phyloP scores from a whole-genome alignment of 2,329 filamentous ascomycete genomes.

The Domatiomyces globalis region DNA sequence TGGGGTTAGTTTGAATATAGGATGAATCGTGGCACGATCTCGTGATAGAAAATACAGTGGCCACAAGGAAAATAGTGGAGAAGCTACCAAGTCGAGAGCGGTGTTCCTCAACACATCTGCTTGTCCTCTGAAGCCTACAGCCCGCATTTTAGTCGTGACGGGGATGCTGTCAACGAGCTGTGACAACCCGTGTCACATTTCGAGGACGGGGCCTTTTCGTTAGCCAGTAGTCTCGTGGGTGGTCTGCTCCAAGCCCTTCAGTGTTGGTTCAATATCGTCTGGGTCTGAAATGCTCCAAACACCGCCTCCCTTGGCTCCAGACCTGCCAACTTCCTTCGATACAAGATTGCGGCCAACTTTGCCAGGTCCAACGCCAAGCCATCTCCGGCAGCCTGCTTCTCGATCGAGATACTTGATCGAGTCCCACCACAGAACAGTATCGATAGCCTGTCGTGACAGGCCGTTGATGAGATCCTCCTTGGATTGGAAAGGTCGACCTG shows the following conservation, averaged over 20 bases:
- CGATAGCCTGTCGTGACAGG: slow-evolving; percentile 67
- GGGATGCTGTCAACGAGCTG: not conserved
- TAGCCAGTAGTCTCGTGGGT: slow-evolving; percentile 6
- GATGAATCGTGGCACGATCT: not conserved
- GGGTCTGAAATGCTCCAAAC: slow-evolving; percentile 87
- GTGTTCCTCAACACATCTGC: not conserved
- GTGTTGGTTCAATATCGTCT: slow-evolving; percentile 46
- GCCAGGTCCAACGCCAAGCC: slow-evolving; percentile 85
- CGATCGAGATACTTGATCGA: slow-evolving; percentile 82
- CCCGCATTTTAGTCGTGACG: not conserved
- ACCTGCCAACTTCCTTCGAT: slow-evolving; percentile 80
- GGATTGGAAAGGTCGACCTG: slow-evolving; percentile 60
- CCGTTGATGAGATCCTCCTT: slow-evolving; percentile 64
- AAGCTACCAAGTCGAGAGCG: not conserved
- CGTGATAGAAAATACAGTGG: not conserved
- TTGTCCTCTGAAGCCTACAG: not conserved
- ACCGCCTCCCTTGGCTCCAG: slow-evolving; percentile 70
- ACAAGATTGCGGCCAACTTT: slow-evolving; percentile 89
- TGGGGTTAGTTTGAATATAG: not conserved
- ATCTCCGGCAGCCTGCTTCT: slow-evolving; percentile 63
- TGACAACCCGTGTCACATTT: not conserved
- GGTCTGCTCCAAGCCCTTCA: slow-evolving; percentile 14
- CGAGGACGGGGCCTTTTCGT: not conserved
- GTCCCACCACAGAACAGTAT: slow-evolving; percentile 90
- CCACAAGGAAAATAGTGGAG: not conserved